Evolutionary conservation across 768 basidiomycete genomes (phyloP), one percentile per base, ranked within the genome.

Genomic region (Cubamyces lactineus): DNA sequence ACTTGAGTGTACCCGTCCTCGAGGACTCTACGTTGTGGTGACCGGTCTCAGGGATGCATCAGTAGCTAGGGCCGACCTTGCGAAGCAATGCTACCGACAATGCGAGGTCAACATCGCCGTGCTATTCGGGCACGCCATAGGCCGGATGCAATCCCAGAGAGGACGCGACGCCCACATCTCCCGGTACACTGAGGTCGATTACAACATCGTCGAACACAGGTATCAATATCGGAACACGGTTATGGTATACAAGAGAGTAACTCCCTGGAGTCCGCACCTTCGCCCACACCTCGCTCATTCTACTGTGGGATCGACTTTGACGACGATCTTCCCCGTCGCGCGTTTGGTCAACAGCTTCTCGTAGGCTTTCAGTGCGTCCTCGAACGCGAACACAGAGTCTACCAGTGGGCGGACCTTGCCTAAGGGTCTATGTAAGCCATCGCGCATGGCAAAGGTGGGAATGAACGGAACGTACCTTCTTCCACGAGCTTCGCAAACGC

Each of bases 271-370:
- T 7, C 28, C 28, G 28, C 4, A 8, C n/a, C 45, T n/a, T 5
- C n/a, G 19, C 2, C n/a, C 21, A 17, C 45, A 11, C 11, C 15
- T 40, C 41, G 41, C 39, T 68, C 61, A 69, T 39, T 62, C 57
- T 9, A 56, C 63, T 12, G 57, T 57, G 1, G 70, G 63, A 21
- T 78, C 74, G 7, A 87, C 72, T 62, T 79, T 83, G 23, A 91
- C 80, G 3, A 90, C 78, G 3, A 91, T 80, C 70, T 91, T 91
- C 0, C 91, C 91, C 4, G 77, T 82, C 1, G 86, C 84, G 19
- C 82, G 77, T 5, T 77, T 72, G 0, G 82, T 80, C 80, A 85
- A 75, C 11, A 88, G 69, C 53, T 79, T 77, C 13, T 87, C 85
- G 68, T 88, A 92, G 0, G 89, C 91, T 59, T 82, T 74, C 56